A percentile compares a stretch with the other conserved stretches of the same genome.
These are phyloP conservation scores for Citrus sp. DNA, from an alignment of 345 rosid species.

Conservation along the genomic window DNA sequence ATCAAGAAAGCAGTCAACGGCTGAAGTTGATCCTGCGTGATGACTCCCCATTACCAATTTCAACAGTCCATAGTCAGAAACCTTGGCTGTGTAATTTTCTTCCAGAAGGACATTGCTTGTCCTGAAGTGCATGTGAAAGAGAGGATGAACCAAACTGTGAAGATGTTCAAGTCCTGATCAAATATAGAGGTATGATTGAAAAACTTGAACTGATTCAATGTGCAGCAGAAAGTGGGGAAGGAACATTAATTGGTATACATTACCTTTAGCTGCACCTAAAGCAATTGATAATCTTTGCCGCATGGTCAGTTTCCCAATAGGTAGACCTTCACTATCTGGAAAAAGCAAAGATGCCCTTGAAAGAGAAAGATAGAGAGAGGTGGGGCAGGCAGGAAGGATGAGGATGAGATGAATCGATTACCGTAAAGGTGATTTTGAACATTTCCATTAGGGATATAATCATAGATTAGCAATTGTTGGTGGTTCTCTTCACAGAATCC, in stretches of 20 bases:
- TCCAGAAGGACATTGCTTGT: conserved; percentile 43
- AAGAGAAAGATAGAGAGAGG: neutral
- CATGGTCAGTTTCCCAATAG: conserved; percentile 36
- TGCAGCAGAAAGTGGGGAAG: neutral
- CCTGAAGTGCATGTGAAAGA: conserved; percentile 48
- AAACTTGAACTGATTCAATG: neutral
- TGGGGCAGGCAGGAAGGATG: neutral
- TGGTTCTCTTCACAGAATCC: conserved; percentile 36
- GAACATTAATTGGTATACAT: neutral
- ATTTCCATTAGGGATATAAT: conserved; percentile 37
- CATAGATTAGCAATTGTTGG: conserved; percentile 38
- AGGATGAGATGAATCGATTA: conserved; percentile 11
- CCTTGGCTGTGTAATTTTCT: conserved; percentile 34
- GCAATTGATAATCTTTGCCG: conserved; percentile 41
- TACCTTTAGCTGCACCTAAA: conserved; percentile 44
- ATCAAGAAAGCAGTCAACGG: conserved; percentile 38
- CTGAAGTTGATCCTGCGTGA: conserved; percentile 37
- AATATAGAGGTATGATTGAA: conserved; percentile 4
- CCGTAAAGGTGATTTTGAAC: conserved; percentile 40
- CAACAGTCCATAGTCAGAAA: conserved; percentile 42
- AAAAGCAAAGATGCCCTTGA: neutral
- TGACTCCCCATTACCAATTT: conserved; percentile 19
- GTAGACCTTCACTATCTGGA: conserved; percentile 38
- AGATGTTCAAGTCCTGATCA: conserved; percentile 44
- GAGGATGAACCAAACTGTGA: conserved; percentile 44